Base-by-base conservation (phyloP, 2,329 filamentous ascomycete species). In the Arthrobotrys pseudoclavata region DNA sequence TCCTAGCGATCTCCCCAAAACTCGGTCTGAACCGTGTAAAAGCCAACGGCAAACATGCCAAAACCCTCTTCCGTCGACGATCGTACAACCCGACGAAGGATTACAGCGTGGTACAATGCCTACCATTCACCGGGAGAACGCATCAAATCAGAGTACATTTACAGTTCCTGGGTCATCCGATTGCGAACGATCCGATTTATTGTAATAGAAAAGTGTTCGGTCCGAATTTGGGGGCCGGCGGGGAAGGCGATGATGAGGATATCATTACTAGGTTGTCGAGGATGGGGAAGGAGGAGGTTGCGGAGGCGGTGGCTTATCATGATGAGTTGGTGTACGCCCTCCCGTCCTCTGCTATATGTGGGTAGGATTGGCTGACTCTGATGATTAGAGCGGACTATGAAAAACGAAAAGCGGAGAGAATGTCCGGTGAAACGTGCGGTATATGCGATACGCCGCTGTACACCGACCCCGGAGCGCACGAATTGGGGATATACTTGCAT, bases 111-210 rank as follows among this genome's bases (percentile, higher is more conserved):
- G 94, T 99, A 15, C 91, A 96, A 80, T 98, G 96, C 83, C 88
- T 97, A 71, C 96, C 96, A 0, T 89, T 98, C 29, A 99, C 96
- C 0, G 96, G 96, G 0, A 89, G 96, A 62, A 99, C 96, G 12
- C 96, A 99, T 82, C 96, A 99, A 83, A 88, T 99, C 60, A 90
- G 96, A 37, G 96, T 99, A 18, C 96, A 99, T 82, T 87, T 99
- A 15, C 96, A 99, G 83, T 97, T 93, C 83, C 86, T 99, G 2
- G 96, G 96, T 0, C 92, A 98, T 82, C 96, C 96, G 1, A 98
- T 99, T 81, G 91, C 93, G 79, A 99, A 99, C 83, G 96, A 99
- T 82, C 96, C 96, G 6, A 98, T 99, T 81, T 99, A 99, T 84
- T 94, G 93, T 81, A 99, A 99, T 83, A 90, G 93, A 82, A 90